phyloP scores from a whole-genome alignment of 169 alveolate genomes.

The Eimeria brunetti region DNA sequence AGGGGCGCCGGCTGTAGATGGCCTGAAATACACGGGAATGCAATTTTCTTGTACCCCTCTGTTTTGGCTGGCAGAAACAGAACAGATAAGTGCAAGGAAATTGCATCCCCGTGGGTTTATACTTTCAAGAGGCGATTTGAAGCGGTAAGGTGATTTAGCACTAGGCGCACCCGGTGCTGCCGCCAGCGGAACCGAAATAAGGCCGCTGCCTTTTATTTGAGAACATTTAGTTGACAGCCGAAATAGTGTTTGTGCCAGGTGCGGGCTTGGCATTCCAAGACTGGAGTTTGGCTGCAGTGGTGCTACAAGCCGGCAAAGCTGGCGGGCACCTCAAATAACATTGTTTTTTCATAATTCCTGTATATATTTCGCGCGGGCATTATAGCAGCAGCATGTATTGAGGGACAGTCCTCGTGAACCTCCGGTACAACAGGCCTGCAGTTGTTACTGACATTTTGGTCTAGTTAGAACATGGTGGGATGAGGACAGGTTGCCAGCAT shows the following conservation, averaged over 20 bases:
- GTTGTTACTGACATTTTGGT: neutral
- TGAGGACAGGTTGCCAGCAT: neutral
- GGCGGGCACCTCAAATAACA: neutral
- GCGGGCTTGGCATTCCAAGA: neutral
- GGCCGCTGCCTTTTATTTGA: neutral
- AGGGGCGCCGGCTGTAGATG: neutral
- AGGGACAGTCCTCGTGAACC: neutral
- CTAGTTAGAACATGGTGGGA: neutral
- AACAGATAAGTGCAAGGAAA: neutral
- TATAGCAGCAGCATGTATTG: neutral
- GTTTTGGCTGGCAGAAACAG: neutral
- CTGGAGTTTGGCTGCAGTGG: neutral
- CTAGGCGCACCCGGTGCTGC: neutral
- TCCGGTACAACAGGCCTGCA: neutral
- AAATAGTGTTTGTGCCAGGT: neutral
- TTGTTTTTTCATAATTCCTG: neutral
- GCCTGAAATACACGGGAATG: too few species aligned
- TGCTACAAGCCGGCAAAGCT: neutral
- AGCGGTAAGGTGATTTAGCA: neutral
- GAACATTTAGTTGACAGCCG: neutral
- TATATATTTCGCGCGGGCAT: neutral
- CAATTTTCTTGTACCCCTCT: too few species aligned
- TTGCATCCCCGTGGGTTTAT: neutral
- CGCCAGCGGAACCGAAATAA: neutral
- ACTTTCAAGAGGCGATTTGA: neutral